Base-by-base conservation (phyloP, 2,329 filamentous ascomycete genomes). In the Cryphonectria japonica region DNA sequence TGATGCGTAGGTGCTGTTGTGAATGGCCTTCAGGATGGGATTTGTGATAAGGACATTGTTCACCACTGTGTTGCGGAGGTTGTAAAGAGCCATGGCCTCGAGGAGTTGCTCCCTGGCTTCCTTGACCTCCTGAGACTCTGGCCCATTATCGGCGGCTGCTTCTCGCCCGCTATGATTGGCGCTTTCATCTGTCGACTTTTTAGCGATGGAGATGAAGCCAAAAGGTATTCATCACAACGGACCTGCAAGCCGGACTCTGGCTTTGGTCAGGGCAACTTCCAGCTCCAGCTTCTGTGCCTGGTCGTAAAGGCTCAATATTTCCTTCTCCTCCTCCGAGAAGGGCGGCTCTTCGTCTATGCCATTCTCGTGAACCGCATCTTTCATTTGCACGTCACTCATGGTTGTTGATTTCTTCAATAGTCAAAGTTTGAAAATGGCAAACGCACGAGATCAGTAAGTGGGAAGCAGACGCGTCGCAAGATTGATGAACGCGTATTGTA, bases 11-110 rank as follows among this genome's bases (percentile, higher is more conserved):
- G 87, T 87, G 60, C 89, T 89, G 72, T 87, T 83, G 78, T 97
- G 93, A 54, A 95, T 89, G 8, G 93, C 91, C 77, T 92, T 93
- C 70, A 97, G 83, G 57, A 93, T 89, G 9, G 94, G 93, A 76
- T 93, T 91, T 70, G 90, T 90, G 75, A 89, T 88, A 74, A 96
- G 81, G 68, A 93, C 89, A 63, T 86, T 89, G 73, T 92, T 89
- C 32, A 91, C 84, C 32, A 93, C 89, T 72, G 89, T 89, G 78
- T 91, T 91, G 73, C 89, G 89, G 69, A 95, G 84, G 57, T 89
- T 85, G 79, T 93, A 93, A 71, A 86, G 85, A 69, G 92, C 90
- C 77, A 90, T 89, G 37, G 92, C 89, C 75, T 93, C 87, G 41
- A 95, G 84, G 32, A 93, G 86, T 66, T 90, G 89, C 68, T 85